Conservation (phyloP, 2,329 filamentous ascomycete genomes). For the Dothistroma septosporum region DNA sequence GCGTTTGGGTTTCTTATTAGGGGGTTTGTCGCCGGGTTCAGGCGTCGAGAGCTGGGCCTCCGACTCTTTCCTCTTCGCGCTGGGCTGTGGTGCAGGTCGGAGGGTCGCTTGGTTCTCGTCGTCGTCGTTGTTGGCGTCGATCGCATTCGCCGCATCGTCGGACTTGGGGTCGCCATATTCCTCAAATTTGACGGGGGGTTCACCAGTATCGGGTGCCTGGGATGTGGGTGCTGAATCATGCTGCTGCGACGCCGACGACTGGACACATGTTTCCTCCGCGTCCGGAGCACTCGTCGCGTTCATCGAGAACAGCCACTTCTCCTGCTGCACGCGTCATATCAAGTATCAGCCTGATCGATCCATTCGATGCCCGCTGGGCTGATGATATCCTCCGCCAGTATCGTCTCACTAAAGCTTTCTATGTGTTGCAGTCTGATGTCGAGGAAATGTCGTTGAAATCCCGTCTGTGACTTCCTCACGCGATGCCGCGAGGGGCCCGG, state of each 20-base stretch:
- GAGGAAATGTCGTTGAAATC: background rate
- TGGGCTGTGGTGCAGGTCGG: slow-evolving; percentile 27
- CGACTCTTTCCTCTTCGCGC: slow-evolving; percentile 29
- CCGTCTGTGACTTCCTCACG: background rate
- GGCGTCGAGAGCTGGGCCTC: slow-evolving; percentile 21
- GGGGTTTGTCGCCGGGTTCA: slow-evolving; percentile 11
- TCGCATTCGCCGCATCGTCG: background rate
- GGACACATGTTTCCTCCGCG: slow-evolving; percentile 2
- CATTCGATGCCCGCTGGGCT: slow-evolving; percentile 2
- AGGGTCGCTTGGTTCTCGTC: slow-evolving; percentile 17
- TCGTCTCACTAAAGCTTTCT: background rate
- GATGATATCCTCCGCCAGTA: background rate
- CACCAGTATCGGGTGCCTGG: background rate
- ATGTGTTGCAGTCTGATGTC: background rate
- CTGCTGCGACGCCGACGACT: background rate
- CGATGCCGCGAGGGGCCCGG: background rate
- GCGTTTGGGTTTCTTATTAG: slow-evolving; percentile 60
- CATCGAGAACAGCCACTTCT: slow-evolving; percentile 16
- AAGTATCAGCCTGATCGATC: slow-evolving; percentile 4
- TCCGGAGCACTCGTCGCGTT: slow-evolving; percentile 14
- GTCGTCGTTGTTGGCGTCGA: slow-evolving; percentile 1
- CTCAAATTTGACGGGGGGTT: background rate
- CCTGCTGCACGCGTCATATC: slow-evolving; percentile 14
- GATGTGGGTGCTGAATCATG: slow-evolving; percentile 1
- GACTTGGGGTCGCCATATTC: background rate